phyloP scores from a whole-genome alignment of 305 asterid genomes.

The Fraxinus sp. region DNA sequence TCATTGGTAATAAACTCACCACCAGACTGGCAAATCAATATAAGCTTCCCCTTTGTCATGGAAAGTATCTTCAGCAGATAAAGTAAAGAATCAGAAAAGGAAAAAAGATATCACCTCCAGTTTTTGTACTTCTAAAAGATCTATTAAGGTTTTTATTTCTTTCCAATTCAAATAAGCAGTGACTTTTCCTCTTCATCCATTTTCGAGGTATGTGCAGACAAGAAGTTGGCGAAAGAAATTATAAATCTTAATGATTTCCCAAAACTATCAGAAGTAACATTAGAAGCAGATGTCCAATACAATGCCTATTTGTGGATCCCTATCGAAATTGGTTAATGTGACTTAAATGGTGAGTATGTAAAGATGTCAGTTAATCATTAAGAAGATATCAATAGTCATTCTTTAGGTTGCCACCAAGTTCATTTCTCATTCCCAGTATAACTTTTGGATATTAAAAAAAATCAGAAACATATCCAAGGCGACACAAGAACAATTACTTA shows the following conservation, averaged over 20 bases:
- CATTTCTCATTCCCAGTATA: conserved; percentile 1
- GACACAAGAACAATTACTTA: not conserved
- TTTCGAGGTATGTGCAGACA: not conserved
- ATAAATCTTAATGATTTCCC: not conserved
- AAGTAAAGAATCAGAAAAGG: conserved; percentile 28
- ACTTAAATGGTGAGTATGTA: not conserved
- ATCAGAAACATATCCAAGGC: not conserved
- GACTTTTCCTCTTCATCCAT: not conserved
- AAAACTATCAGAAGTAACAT: not conserved
- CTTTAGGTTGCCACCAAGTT: not conserved
- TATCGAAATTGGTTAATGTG: not conserved
- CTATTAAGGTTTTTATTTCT: not conserved
- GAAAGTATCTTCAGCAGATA: conserved; percentile 45
- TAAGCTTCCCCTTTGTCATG: conserved; percentile 92
- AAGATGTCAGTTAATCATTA: not conserved
- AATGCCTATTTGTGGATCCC: not conserved
- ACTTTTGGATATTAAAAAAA: not conserved
- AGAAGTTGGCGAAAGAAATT: not conserved
- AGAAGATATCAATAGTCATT: not conserved
- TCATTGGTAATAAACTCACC: conserved; percentile 68
- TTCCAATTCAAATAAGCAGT: not conserved
- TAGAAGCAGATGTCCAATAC: not conserved
- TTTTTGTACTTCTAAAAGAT: not conserved
- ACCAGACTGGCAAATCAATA: conserved; percentile 85
- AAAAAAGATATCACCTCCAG: not conserved